Evolutionary conservation across 1,284 basidiomycete genomes (phyloP).

Genomic region (Salmacisia buchloeana): DNA sequence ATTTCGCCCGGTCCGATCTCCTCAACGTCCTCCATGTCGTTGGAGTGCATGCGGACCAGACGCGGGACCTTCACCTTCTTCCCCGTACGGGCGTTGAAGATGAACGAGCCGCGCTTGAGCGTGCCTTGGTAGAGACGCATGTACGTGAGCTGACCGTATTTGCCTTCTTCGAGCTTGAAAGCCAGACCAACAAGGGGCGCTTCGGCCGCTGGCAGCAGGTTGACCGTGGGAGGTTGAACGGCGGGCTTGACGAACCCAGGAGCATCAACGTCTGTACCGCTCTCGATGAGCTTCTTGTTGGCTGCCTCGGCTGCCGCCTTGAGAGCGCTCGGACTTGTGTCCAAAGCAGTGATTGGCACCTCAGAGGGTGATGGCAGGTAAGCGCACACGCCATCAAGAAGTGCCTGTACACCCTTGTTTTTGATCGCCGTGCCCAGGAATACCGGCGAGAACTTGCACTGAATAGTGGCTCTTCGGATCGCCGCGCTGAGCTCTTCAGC

Average conservation of each 20-base stretch:
- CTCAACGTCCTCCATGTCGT: conserved; percentile 98
- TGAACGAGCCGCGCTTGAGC: conserved; percentile 74
- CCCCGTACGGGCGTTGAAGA: conserved; percentile 89
- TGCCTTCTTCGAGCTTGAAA: conserved; percentile 97
- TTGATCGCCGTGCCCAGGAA: conserved; percentile 97
- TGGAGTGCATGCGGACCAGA: conserved; percentile 93
- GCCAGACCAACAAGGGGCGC: conserved; percentile 90
- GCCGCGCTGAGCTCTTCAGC: conserved; percentile 68
- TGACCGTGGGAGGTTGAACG: conserved; percentile 32
- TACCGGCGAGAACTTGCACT: conserved; percentile 88
- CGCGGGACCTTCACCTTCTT: conserved; percentile 98
- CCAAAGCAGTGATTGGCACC: conserved; percentile 72
- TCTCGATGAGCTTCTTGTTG: conserved; percentile 8
- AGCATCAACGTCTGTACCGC: conserved; percentile 23
- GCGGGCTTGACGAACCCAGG: conserved; percentile 24
- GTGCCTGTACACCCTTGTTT: conserved; percentile 90
- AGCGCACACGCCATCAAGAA: conserved; percentile 90
- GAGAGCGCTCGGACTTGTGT: conserved; percentile 62
- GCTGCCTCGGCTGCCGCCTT: conserved; percentile 36
- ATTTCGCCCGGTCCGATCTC: conserved; percentile 97
- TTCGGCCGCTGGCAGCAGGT: conserved; percentile 49
- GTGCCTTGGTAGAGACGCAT: conserved; percentile 98
- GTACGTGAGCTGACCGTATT: conserved; percentile 96
- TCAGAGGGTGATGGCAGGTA: conserved; percentile 90
- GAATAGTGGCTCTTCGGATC: conserved; percentile 80